Conservation (phyloP, 2,329 filamentous ascomycete genomes). For the Coniochaeta hoffmannii region DNA sequence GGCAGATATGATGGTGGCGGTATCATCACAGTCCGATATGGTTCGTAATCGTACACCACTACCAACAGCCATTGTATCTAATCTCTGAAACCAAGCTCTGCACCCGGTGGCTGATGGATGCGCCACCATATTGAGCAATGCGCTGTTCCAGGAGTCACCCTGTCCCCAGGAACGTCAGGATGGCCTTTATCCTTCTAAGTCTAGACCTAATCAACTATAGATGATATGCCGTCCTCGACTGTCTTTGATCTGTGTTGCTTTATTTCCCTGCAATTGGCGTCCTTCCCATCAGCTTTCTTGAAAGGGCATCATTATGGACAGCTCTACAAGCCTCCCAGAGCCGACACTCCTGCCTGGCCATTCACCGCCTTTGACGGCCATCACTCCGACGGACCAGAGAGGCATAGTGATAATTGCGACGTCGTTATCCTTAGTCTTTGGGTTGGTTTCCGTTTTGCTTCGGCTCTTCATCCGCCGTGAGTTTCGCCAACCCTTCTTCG, state of each 20-base stretch:
- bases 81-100: no score
- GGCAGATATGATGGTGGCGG: no score
- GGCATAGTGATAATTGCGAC: slow-evolving; percentile 31
- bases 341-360: slow-evolving; percentile 5
- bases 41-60: no score
- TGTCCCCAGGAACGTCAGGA: no score
- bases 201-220: no score
- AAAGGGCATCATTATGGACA: slow-evolving; percentile 9
- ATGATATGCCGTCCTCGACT: no score
- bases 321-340: not conserved
- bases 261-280: not conserved
- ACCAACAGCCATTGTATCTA: no score
- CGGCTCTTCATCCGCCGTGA: slow-evolving; percentile 28
- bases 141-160: no score
- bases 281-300: not conserved
- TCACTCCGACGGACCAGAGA: slow-evolving; percentile 28
- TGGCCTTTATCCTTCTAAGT: no score
- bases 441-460: slow-evolving; percentile 29
- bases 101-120: no score
- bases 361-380: slow-evolving; percentile 24
- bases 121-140: no score
- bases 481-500: slow-evolving; percentile 19
- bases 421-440: slow-evolving; percentile 26
- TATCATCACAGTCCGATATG: no score
- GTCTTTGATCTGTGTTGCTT: not conserved